Conservation (phyloP, 2,329 filamentous ascomycete genomes). For the Teratosphaeria viscida region DNA sequence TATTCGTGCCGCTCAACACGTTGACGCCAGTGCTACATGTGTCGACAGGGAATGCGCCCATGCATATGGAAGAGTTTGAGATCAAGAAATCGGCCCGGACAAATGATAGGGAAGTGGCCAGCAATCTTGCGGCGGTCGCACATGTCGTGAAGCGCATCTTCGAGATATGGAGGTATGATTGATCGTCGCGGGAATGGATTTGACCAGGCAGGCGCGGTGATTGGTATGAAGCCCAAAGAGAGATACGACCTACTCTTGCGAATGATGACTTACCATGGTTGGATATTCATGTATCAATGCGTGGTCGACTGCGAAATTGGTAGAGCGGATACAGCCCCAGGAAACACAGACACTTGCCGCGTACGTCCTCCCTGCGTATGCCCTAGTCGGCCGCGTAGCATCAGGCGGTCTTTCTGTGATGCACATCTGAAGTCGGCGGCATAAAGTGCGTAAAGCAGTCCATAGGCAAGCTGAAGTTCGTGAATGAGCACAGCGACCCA, state of each 20-base stretch:
- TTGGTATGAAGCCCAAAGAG: background rate
- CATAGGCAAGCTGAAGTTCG: background rate
- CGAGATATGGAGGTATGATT: background rate
- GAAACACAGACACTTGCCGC: background rate
- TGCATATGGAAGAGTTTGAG: background rate
- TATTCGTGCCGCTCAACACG: background rate
- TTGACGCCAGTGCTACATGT: background rate
- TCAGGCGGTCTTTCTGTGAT: background rate
- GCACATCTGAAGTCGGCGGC: background rate
- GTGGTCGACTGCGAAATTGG: background rate
- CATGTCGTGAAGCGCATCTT: background rate
- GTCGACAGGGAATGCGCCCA: background rate
- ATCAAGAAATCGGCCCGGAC: background rate
- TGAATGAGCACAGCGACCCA: background rate
- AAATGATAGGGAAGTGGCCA: background rate
- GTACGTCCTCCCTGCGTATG: background rate
- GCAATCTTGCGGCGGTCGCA: background rate
- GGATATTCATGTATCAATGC: background rate
- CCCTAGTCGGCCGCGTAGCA: background rate
- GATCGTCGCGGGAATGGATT: background rate
- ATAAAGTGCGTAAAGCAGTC: background rate
- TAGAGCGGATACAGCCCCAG: background rate
- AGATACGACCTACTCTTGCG: background rate
- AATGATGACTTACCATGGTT: background rate
- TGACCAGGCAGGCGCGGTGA: background rate